Evolutionary conservation across 176 grass and related monocot genomes (phyloP).

Genomic region (Paspalum notatum): DNA sequence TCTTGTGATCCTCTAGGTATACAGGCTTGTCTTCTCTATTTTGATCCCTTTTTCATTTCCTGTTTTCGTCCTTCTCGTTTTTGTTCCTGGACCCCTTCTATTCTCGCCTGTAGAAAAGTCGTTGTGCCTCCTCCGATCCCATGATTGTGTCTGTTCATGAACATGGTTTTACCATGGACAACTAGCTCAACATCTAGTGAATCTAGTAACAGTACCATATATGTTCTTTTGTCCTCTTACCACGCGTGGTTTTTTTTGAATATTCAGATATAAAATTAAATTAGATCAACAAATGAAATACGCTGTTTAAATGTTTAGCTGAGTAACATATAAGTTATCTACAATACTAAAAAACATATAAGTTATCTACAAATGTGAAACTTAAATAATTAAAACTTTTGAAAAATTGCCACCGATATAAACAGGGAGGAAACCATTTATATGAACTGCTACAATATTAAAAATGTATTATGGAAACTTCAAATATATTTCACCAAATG

Average conservation of each 20-base stretch:
- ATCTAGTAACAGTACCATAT: conserved; percentile 9
- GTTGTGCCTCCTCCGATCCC: background rate
- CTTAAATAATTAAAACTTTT: no score
- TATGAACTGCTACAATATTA: no score
- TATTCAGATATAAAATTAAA: no score
- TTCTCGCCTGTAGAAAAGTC: conserved; percentile 43
- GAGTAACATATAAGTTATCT: no score
- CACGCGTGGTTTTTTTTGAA: background rate
- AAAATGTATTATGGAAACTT: no score
- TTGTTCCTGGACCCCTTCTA: conserved; percentile 19
- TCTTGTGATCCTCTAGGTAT: conserved; percentile 32
- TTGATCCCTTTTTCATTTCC: conserved; percentile 14
- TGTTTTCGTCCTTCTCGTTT: background rate
- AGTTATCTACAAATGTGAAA: no score
- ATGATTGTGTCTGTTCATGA: conserved; percentile 32
- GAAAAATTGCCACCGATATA: no score
- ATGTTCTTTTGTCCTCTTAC: background rate
- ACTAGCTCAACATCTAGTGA: conserved; percentile 4
- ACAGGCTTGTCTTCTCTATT: conserved; percentile 24
- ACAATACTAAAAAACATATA: no score
- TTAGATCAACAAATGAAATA: no score
- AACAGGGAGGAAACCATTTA: no score
- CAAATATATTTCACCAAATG: no score
- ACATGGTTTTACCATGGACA: conserved; percentile 39
- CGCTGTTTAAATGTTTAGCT: no score